Evolutionary conservation across 169 alveolate genomes (phyloP), one percentile per base, ranked within the genome.

Genomic region (Miamiensis avidus): DNA sequence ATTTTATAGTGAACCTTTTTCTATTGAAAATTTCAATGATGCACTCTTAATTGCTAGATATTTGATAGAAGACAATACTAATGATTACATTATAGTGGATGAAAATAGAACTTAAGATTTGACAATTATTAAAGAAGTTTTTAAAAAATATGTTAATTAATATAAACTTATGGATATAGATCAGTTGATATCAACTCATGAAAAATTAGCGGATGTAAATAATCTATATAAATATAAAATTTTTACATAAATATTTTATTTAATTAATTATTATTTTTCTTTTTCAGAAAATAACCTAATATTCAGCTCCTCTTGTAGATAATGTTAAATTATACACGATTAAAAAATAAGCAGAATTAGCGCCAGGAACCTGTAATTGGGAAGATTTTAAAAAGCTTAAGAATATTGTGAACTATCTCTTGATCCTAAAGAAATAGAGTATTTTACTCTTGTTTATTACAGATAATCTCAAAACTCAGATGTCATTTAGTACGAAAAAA

Each of bases 41-140:
- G 84, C 84, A 16, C 25, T 79, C 6, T 64, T 72, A n/a, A 72
- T 79, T 25, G 84, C 84, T 15, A 79, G 84, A 79, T 79, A 79
- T 64, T 34, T 31, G n/a, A 33, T 79, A 0, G 84, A 79, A 49
- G 84, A 79, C 64, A 79, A 79, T 79, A 49, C 75, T 0, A 74
- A 79, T n/a, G 84, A 79, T 79, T 34, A 79, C 29, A 65, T 79
- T 0, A 15, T 49, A 1, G 29, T 79, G 34, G 84, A 79, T 79
- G 84, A 79, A 79, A 29, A 33, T 64, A 79, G 84, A 34, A n/a
- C 84, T 29, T 34, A 79, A 34, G 76, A 79, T 11, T 29, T 79
- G 1, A 49, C 76, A 34, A 74, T 79, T 34, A 79, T 79, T 11
- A 79, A 49, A 31, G 73, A 69, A 0, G 76, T 64, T 16, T 79